Percentiles rank a stretch among this genome's conserved stretches.
Conservation (phyloP, 1,284 basidiomycete species). For the Coniophora puteana region DNA sequence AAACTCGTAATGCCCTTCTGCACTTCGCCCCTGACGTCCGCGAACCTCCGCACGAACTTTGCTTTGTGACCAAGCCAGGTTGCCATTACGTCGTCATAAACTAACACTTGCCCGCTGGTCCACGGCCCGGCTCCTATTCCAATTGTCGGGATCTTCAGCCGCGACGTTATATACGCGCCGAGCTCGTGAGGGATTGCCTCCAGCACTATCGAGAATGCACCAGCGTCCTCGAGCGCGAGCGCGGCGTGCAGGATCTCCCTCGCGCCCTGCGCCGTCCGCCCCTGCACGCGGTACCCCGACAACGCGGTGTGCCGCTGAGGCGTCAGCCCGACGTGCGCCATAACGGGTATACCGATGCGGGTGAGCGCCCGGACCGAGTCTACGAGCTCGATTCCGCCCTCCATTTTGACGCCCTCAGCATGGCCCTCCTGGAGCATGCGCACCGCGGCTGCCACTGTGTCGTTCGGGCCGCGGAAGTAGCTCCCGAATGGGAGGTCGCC, state of each 20-base stretch:
- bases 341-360: conserved; percentile 85
- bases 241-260: conserved; percentile 63
- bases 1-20: conserved; percentile 70
- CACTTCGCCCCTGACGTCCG: conserved; percentile 59
- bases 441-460: conserved; percentile 75
- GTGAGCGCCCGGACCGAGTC: conserved; percentile 74
- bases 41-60: conserved; percentile 85
- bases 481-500: conserved; percentile 97
- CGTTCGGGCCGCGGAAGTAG: conserved; percentile 64
- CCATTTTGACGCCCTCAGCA: conserved; percentile 90
- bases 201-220: conserved; percentile 85
- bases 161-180: conserved; percentile 69
- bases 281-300: conserved; percentile 92
- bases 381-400: conserved; percentile 82
- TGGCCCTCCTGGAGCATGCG: conserved; percentile 80
- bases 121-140: conserved; percentile 91
- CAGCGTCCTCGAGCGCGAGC: conserved; percentile 74
- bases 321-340: conserved; percentile 92
- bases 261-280: conserved; percentile 65
- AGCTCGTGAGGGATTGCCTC: conserved; percentile 88
- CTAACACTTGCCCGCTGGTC: conserved; percentile 91
- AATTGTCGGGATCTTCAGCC: conserved; percentile 79
- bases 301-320: conserved; percentile 84
- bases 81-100: conserved; percentile 89
- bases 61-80: conserved; percentile 76